phyloP scores from a whole-genome alignment of 1,284 basidiomycete species.

The Ceratobasidium sp. region DNA sequence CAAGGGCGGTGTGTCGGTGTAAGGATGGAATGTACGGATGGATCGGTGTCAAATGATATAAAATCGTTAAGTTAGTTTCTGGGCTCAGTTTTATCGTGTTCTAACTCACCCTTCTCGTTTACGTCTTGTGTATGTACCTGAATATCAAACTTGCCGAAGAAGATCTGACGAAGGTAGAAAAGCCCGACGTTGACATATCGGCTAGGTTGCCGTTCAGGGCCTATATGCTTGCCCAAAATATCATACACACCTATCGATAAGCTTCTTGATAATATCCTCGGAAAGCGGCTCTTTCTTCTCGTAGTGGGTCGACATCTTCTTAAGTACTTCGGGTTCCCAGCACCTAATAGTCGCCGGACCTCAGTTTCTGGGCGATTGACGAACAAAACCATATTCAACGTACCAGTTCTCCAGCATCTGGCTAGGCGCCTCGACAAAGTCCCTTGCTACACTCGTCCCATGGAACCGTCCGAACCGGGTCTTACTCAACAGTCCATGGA shows the following conservation, averaged over 20 bases:
- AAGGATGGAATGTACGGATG: not conserved
- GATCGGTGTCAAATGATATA: slow-evolving; percentile 10
- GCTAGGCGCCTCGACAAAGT: slow-evolving; percentile 86
- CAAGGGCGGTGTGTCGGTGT: not conserved
- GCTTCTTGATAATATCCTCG: slow-evolving; percentile 74
- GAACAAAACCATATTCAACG: slow-evolving; percentile 39
- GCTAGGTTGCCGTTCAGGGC: slow-evolving; percentile 49
- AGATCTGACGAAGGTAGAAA: slow-evolving; percentile 79
- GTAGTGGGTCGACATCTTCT: slow-evolving; percentile 79
- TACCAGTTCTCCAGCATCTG: slow-evolving; percentile 93
- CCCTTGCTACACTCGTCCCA: slow-evolving; percentile 76
- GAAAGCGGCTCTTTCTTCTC: slow-evolving; percentile 74
- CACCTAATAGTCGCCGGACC: too few species aligned
- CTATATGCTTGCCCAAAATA: not conserved
- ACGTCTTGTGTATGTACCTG: slow-evolving; percentile 75
- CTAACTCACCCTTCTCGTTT: slow-evolving; percentile 55
- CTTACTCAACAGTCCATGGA: slow-evolving; percentile 77
- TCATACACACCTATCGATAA: slow-evolving; percentile 68
- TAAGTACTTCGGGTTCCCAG: slow-evolving; percentile 78
- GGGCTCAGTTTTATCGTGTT: not conserved
- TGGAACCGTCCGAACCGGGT: slow-evolving; percentile 81
- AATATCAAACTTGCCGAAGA: slow-evolving; percentile 81
- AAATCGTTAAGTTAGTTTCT: not conserved
- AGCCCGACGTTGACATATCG: slow-evolving; percentile 82
- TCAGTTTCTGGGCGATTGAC: too few species aligned